phyloP scores from a whole-genome alignment of 2,329 filamentous ascomycete genomes.

The Leptographium lundbergii region DNA sequence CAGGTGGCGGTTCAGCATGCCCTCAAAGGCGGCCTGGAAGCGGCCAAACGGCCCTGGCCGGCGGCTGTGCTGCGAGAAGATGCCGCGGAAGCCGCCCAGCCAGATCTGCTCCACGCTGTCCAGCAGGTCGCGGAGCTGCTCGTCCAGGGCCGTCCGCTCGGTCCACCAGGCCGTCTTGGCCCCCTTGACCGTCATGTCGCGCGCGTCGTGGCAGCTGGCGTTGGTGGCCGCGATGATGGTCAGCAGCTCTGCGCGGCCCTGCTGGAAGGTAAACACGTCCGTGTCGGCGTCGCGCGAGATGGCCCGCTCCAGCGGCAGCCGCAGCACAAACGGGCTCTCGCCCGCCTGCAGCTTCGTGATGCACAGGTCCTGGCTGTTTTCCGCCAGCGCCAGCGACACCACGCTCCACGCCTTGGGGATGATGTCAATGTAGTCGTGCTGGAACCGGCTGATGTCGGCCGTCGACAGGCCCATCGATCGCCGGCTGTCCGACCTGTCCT shows the following conservation, averaged over 20 bases:
- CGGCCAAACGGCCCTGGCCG: conserved; percentile 53
- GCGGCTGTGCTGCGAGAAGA: conserved; percentile 67
- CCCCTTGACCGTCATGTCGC: conserved; percentile 60
- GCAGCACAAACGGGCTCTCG: conserved; percentile 70
- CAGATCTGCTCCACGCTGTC: conserved; percentile 83
- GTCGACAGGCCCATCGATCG: conserved; percentile 16
- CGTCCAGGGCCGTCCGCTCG: conserved; percentile 68
- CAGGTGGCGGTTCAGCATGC: conserved; percentile 69
- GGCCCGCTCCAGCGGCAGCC: conserved; percentile 73
- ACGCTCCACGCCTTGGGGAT: conserved; percentile 76
- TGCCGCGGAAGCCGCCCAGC: conserved; percentile 87
- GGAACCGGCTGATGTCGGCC: conserved; percentile 51
- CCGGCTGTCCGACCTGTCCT: not conserved
- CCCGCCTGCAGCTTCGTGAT: conserved; percentile 73
- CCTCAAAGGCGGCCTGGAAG: conserved; percentile 68
- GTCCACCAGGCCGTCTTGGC: conserved; percentile 83
- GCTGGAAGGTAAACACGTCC: conserved; percentile 72
- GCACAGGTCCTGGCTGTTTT: conserved; percentile 71
- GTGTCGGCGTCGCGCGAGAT: conserved; percentile 55
- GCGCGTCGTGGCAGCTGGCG: conserved; percentile 61
- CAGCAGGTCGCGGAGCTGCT: conserved; percentile 63
- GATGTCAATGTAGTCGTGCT: conserved; percentile 71
- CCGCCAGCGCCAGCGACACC: conserved; percentile 72
- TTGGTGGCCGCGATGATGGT: conserved; percentile 78
- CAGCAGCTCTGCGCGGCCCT: conserved; percentile 65